Percentiles rank a stretch among this genome's conserved stretches.
Conservation (phyloP, 2,329 filamentous ascomycete species). For the Penicillium sp. region DNA sequence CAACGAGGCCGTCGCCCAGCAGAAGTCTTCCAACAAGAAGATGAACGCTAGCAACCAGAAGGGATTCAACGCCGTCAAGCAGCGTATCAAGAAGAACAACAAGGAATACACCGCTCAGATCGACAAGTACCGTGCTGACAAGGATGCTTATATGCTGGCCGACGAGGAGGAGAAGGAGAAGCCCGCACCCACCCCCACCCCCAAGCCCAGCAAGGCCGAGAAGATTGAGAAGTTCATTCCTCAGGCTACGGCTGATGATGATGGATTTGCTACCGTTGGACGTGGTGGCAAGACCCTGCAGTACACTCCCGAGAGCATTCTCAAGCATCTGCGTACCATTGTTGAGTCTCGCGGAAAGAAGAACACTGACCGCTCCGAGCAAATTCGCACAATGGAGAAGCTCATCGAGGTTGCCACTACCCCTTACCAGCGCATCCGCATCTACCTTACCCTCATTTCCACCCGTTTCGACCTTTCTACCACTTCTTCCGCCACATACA, state of each 20-base stretch:
- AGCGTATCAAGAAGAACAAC: conserved; percentile 98
- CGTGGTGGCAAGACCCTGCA: conserved; percentile 84
- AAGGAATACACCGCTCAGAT: conserved; percentile 89
- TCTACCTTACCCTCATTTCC: conserved; percentile 87
- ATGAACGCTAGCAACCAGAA: conserved; percentile 96
- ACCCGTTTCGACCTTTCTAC: conserved; percentile 91
- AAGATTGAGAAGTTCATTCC: conserved; percentile 27
- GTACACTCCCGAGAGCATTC: conserved; percentile 96
- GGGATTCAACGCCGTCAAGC: conserved; percentile 94
- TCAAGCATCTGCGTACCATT: conserved; percentile 92
- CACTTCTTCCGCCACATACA: conserved; percentile 70
- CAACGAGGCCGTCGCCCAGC: conserved; percentile 91
- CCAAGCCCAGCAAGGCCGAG: conserved; percentile 54
- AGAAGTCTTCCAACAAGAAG: conserved; percentile 95
- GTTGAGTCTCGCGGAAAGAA: conserved; percentile 97
- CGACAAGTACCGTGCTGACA: conserved; percentile 80
- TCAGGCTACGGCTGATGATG: conserved; percentile 66
- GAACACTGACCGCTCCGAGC: conserved; percentile 92
- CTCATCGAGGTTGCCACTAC: conserved; percentile 83
- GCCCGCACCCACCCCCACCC: conserved; percentile 39
- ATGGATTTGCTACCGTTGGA: conserved; percentile 86
- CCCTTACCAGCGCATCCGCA: conserved; percentile 91
- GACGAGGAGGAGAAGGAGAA: conserved; percentile 73
- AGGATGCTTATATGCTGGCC: conserved; percentile 78
- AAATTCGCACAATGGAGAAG: conserved; percentile 98